Conservation (phyloP, 306 rosid genomes). For the Quillaja saponaria region DNA sequence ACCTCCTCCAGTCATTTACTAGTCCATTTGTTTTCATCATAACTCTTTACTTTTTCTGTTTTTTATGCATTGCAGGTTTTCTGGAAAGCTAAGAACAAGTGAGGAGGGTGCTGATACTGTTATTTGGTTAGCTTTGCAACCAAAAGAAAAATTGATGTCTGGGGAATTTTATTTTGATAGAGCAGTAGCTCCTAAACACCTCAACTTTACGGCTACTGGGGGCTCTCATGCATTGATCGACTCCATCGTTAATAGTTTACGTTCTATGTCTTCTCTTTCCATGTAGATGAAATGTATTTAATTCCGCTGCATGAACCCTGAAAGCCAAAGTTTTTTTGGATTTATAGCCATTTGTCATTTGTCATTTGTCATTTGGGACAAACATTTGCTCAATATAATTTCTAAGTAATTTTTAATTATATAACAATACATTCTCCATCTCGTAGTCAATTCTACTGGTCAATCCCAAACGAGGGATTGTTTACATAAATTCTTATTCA, state of each 20-base stretch:
- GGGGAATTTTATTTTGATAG: conserved; percentile 91
- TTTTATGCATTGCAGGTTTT: conserved; percentile 48
- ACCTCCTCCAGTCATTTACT: background rate
- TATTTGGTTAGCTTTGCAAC: conserved; percentile 74
- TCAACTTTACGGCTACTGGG: conserved; percentile 57
- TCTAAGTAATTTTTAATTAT: background rate
- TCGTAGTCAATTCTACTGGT: background rate
- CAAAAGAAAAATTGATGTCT: conserved; percentile 69
- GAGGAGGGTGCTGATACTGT: conserved; percentile 90
- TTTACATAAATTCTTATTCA: conserved; percentile 8
- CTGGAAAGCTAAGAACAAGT: conserved; percentile 78
- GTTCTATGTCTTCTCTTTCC: conserved; percentile 51
- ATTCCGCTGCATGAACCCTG: no score
- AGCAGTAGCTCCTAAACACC: conserved; percentile 82
- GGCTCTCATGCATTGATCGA: conserved; percentile 61
- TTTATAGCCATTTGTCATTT: no score
- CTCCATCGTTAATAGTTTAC: conserved; percentile 48
- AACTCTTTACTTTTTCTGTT: background rate
- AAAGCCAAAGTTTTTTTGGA: no score
- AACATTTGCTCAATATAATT: background rate
- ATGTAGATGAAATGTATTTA: conserved; percentile 12
- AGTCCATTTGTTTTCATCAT: background rate
- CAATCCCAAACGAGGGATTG: conserved; percentile 18
- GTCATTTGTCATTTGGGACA: background rate
- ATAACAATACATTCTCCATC: background rate